A percentile compares a stretch with the other conserved stretches of the same genome.
Evolutionary conservation across 2,329 filamentous ascomycete species (phyloP).

Genomic region (Pseudovirgaria hyperparasitica): DNA sequence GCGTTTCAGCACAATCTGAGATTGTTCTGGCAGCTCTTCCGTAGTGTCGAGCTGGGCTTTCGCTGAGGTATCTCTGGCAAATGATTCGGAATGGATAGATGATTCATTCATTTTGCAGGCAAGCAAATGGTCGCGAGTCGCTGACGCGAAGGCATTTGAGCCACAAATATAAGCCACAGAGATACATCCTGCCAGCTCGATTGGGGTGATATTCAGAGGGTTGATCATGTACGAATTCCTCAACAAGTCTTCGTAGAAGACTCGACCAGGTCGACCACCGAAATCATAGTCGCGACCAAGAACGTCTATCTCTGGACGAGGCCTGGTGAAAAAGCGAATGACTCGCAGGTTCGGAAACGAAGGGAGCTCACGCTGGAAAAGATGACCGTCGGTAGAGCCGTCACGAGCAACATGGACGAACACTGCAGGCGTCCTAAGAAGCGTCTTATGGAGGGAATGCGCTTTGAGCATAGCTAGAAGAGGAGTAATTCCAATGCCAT

Average conservation of each 20-base stretch:
- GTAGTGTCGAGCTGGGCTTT: background rate
- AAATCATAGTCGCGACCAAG: constrained; percentile 1
- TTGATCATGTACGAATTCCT: constrained; percentile 2
- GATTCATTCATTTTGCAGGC: background rate
- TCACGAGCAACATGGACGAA: constrained; percentile 4
- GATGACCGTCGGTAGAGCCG: constrained; percentile 1
- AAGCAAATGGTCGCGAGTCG: constrained; percentile 1
- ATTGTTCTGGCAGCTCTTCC: constrained; percentile 2
- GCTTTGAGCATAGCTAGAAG: constrained; percentile 4
- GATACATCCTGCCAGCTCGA: constrained; percentile 1
- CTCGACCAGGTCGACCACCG: too few relatives aligned
- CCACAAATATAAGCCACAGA: constrained; percentile 4
- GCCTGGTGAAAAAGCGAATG: background rate
- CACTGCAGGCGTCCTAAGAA: constrained; percentile 1
- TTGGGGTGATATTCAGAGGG: constrained; percentile 3
- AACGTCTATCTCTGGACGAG: background rate
- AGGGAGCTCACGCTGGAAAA: background rate
- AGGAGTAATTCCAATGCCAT: constrained; percentile 5
- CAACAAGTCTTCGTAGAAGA: too few relatives aligned
- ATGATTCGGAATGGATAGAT: constrained; percentile 1
- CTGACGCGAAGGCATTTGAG: constrained; percentile 1
- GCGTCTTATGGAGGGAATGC: constrained; percentile 1
- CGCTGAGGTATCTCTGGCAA: too few relatives aligned
- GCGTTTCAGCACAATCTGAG: constrained; percentile 1
- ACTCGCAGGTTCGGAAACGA: background rate